Base-by-base conservation (phyloP, 2,329 filamentous ascomycete genomes). In the Xenosphaeropsis pyriputrescens region DNA sequence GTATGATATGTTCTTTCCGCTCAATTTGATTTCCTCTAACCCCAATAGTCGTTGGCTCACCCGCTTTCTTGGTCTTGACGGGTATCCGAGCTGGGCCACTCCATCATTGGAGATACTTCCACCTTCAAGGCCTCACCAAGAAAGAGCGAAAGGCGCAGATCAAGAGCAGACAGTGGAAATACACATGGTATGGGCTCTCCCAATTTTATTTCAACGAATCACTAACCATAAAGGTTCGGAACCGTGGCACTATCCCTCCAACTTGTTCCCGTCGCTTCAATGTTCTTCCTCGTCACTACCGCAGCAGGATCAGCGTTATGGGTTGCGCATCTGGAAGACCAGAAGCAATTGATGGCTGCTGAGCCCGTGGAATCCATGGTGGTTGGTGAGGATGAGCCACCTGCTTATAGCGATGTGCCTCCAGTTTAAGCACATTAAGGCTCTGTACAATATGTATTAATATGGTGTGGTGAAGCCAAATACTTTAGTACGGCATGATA, bases 281-380 rank as follows among this genome's bases (percentile, higher is more conserved):
- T 98, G 68, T 77, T 96, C 54, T 95, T 96, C 56, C 67, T 96
- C 30, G 62, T 98, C 46, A 95, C 89, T 0, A 86, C 83, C 3
- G 81, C 88, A 1, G 75, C 77, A 15, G 91, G 89, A 2, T 79
- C 84, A 32, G 89, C 85, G 1, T 62, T 96, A 29, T 96, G 89
- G 88, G 84, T 77, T 2, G 78, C 78, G 2, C 75, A 79, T 45
- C 61, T 95, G 36, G 88, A 96, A 57, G 65, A 73, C 38, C 48
- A 52, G 41, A 55, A 51, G 42, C 41, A 35, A 14, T 35, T 53
- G 35, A 35, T 47, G 18, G 38, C 39, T 18, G 48, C 33, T n/a
- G 14, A 18, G 18, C 33, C 33, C 3, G 14, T 8, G 9, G 30
- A 17, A 13, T 16, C 33, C 3, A 7, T 8, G 9, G 30, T 9